A percentile compares a stretch with the other conserved stretches of the same genome.
phyloP scores from a whole-genome alignment of 2,329 filamentous ascomycete species.

The Microcyclosporella mali region DNA sequence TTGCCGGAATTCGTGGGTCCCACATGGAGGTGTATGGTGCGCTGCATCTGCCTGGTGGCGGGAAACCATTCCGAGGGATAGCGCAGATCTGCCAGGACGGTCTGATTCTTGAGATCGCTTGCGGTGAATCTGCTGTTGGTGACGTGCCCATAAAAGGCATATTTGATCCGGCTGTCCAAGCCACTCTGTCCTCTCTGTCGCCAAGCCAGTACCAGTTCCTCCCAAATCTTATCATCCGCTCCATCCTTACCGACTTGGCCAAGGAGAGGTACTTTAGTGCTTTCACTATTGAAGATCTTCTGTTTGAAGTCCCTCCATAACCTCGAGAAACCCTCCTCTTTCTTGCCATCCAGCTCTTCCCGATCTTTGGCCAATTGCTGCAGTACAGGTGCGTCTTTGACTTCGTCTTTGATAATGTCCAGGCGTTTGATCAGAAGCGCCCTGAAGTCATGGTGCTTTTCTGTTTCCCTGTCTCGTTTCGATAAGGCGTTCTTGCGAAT shows the following conservation, averaged over 20 bases:
- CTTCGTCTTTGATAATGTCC: slow-evolving; percentile 21
- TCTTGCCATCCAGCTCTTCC: slow-evolving; percentile 18
- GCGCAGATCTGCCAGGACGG: slow-evolving; percentile 70
- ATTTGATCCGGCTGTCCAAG: slow-evolving; percentile 46
- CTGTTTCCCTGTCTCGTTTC: not conserved
- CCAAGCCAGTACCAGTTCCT: slow-evolving; percentile 14
- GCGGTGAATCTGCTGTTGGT: slow-evolving; percentile 53
- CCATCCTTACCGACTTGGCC: not conserved
- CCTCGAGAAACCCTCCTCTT: slow-evolving; percentile 18
- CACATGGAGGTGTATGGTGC: slow-evolving; percentile 85
- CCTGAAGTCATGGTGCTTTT: slow-evolving; percentile 12
- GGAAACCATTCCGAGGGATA: slow-evolving; percentile 92
- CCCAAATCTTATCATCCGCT: slow-evolving; percentile 8
- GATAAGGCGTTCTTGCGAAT: no score
- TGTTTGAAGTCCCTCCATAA: slow-evolving; percentile 24
- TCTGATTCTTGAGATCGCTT: slow-evolving; percentile 54
- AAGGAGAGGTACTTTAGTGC: not conserved
- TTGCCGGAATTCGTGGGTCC: slow-evolving; percentile 98
- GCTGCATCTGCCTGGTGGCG: slow-evolving; percentile 68
- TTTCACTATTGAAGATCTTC: slow-evolving; percentile 28
- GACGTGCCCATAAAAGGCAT: slow-evolving; percentile 62
- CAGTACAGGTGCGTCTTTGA: slow-evolving; percentile 29
- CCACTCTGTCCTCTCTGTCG: slow-evolving; percentile 18
- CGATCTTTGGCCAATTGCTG: slow-evolving; percentile 25
- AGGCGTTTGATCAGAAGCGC: slow-evolving; percentile 21